Conservation (phyloP, 768 basidiomycete species). For the Mycena venus region DNA sequence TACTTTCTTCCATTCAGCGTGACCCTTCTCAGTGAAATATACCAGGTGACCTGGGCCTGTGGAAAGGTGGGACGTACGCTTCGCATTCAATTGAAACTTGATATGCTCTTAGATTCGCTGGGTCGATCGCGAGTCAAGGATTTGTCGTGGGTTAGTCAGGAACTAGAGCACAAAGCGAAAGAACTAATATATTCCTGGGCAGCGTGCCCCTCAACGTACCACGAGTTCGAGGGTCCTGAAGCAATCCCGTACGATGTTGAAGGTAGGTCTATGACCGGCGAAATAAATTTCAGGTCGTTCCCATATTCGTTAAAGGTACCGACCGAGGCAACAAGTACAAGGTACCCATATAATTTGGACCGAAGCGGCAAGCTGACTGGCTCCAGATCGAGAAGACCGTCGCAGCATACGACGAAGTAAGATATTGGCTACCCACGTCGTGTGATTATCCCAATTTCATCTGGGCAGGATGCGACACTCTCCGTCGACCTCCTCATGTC, state of each 20-base stretch:
- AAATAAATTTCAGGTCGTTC: background rate
- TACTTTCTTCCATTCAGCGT: background rate
- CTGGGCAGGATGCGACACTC: slow-evolving; percentile 87
- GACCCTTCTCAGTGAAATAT: slow-evolving; percentile 79
- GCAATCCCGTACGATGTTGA: slow-evolving; percentile 90
- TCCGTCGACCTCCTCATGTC: slow-evolving; percentile 81
- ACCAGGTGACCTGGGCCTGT: slow-evolving; percentile 97
- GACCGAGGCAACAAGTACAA: slow-evolving; percentile 96
- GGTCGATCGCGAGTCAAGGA: slow-evolving; percentile 90
- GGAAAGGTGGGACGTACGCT: slow-evolving; percentile 62
- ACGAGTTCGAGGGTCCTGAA: slow-evolving; percentile 93
- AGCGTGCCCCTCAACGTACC: slow-evolving; percentile 91
- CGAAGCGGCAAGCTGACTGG: background rate
- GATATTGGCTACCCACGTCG: background rate
- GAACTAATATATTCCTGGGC: background rate
- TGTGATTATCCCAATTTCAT: too few species aligned
- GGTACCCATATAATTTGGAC: slow-evolving; percentile 49
- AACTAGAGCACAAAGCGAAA: too few species aligned
- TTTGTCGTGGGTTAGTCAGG: slow-evolving; percentile 78
- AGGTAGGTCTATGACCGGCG: slow-evolving; percentile 56
- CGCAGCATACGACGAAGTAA: slow-evolving; percentile 89
- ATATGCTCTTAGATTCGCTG: slow-evolving; percentile 63
- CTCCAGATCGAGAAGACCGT: slow-evolving; percentile 89
- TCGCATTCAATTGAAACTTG: background rate
- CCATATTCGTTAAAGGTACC: slow-evolving; percentile 63